Percentiles rank a stretch among this genome's conserved stretches.
Conservation (phyloP, 331 rosid species). For the Malus hybrid region DNA sequence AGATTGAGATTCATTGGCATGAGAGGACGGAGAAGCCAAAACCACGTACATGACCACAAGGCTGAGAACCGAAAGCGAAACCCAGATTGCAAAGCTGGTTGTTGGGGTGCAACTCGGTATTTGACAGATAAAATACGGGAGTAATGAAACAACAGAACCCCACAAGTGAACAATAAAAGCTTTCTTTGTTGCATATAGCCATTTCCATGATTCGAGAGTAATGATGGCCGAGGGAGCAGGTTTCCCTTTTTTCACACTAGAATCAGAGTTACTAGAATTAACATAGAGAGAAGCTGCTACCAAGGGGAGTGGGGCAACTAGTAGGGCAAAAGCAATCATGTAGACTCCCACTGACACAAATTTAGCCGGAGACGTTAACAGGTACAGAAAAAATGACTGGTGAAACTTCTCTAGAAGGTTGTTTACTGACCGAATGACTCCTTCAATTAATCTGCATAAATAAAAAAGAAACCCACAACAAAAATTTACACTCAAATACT, state of each 20-base stretch:
- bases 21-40: slow-evolving; percentile 48
- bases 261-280: slow-evolving; percentile 26
- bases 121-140: slow-evolving; percentile 61
- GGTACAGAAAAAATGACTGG: slow-evolving; percentile 85
- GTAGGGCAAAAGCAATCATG: slow-evolving; percentile 89
- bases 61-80: slow-evolving; percentile 45
- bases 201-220: slow-evolving; percentile 59
- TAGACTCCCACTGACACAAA: slow-evolving; percentile 90
- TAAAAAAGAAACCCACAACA: slow-evolving; percentile 4
- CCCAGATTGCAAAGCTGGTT: slow-evolving; percentile 50
- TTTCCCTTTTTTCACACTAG: slow-evolving; percentile 20
- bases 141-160: slow-evolving; percentile 65
- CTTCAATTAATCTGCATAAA: slow-evolving; percentile 79
- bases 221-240: slow-evolving; percentile 23
- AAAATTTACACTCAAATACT: background rate
- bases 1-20: slow-evolving; percentile 26
- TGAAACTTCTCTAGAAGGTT: slow-evolving; percentile 96
- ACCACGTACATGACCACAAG: slow-evolving; percentile 37
- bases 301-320: slow-evolving; percentile 78
- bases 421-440: slow-evolving; percentile 83
- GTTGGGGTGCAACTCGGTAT: slow-evolving; percentile 50
- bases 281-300: slow-evolving; percentile 76
- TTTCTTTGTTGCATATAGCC: slow-evolving; percentile 69
- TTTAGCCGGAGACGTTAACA: slow-evolving; percentile 74
- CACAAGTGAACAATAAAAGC: slow-evolving; percentile 70